Percentiles rank a stretch among this genome's conserved stretches.
These are phyloP conservation scores for Pseudomassariella vexata DNA, from an alignment of 2,329 filamentous ascomycete genomes.

Conservation along the genomic window DNA sequence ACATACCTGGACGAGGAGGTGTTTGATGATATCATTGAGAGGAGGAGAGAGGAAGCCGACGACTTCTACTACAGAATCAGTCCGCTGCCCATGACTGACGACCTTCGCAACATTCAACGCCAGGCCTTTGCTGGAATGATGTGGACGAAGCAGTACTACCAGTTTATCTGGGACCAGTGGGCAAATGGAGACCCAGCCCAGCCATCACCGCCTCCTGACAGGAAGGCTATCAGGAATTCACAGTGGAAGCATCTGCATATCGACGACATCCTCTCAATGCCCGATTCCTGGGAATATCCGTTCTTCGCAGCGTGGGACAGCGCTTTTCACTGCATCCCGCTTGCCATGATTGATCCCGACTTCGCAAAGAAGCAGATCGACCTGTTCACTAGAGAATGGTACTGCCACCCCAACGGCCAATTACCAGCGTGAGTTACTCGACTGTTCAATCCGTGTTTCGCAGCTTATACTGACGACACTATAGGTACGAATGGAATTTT, in stretches of 20 bases:
- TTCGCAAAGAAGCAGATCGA: conserved; percentile 98
- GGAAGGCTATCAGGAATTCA: conserved; percentile 77
- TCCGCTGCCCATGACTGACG: conserved; percentile 87
- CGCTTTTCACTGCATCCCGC: conserved; percentile 90
- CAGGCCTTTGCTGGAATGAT: conserved; percentile 96
- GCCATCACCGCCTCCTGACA: conserved; percentile 74
- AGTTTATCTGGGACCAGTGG: conserved; percentile 98
- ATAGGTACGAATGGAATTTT: conserved; percentile 87
- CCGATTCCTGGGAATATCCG: conserved; percentile 96
- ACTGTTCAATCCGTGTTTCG: too few relatives aligned
- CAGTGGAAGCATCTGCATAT: conserved; percentile 95
- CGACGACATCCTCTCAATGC: conserved; percentile 95
- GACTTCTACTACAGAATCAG: conserved; percentile 95
- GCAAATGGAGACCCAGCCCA: conserved; percentile 87
- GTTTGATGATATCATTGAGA: conserved; percentile 86
- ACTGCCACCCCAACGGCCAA: conserved; percentile 96
- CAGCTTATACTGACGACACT: conserved; percentile 17
- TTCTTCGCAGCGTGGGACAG: conserved; percentile 98
- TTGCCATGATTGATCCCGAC: conserved; percentile 96
- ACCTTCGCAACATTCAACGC: conserved; percentile 89
- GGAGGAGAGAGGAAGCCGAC: conserved; percentile 81
- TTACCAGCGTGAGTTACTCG: conserved; percentile 74
- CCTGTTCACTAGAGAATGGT: conserved; percentile 94
- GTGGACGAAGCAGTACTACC: conserved; percentile 96
- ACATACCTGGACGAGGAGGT: conserved; percentile 85